These are phyloP conservation scores for Cytospora chrysosperma DNA, from an alignment of 2,329 filamentous ascomycete genomes.

Conservation along the genomic window DNA sequence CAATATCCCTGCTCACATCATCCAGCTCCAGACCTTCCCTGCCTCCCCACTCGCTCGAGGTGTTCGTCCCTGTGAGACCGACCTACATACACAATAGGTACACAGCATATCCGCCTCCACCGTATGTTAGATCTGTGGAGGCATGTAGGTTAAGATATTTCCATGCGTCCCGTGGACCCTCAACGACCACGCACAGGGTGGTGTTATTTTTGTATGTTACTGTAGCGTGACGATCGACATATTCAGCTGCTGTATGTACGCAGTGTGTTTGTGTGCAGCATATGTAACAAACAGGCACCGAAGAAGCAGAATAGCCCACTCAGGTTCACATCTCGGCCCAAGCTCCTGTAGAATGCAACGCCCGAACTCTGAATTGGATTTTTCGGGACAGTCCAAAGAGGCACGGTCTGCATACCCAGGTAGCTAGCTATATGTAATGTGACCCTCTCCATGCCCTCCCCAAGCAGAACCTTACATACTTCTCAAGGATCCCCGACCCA, in stretches of 20 bases:
- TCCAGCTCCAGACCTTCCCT: neutral
- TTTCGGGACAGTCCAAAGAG: neutral
- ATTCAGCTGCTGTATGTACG: no score
- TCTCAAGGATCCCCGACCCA: neutral
- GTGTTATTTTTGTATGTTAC: no score
- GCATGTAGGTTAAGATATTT: no score
- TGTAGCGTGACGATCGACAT: no score
- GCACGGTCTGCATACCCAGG: no score
- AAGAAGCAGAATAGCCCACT: neutral
- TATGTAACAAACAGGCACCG: neutral
- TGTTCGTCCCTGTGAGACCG: neutral
- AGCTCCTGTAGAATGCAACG: slow-evolving; percentile 1
- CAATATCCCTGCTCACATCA: neutral
- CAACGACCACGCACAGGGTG: no score
- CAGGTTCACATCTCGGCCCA: slow-evolving; percentile 1
- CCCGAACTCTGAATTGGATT: neutral
- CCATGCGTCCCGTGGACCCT: no score
- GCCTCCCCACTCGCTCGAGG: neutral
- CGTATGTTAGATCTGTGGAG: no score
- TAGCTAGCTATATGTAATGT: no score
- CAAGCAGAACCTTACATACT: neutral
- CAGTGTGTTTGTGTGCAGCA: neutral
- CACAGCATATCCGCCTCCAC: no score
- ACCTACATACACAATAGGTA: no score
- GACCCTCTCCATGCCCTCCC: no score